Base-by-base conservation (phyloP, 257 asterid genomes). In the Forsythia viridissima region DNA sequence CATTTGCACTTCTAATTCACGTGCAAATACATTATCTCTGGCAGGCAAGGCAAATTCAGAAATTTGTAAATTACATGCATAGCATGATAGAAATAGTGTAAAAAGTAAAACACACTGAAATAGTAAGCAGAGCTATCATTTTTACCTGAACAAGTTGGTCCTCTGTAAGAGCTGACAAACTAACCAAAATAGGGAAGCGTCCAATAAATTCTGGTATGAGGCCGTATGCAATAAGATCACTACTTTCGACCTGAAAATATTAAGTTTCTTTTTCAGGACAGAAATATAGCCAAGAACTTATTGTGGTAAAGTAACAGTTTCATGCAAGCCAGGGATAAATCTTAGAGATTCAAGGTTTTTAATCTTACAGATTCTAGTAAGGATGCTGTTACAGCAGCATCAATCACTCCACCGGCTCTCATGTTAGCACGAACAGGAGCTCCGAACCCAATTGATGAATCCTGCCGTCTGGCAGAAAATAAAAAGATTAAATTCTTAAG, bases 191-290 rank as follows among this genome's bases (percentile, higher is more conserved):
- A 77, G 98, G 98, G 86, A 94, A 92, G 77, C 98, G 97, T 80
- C 98, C 97, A 81, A 92, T 87, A 85, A 91, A 94, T 79, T 94
- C 98, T 74, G 97, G 98, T 81, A 94, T 94, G 85, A 94, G 94
- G 65, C 98, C 98, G 51, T 94, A 92, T 8, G 94, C 90, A 75
- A 94, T 90, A 74, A 94, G 94, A 88, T 94, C 98, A 86, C 97
- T 92, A 78, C 98, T 94, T 81, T 94, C 98, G 71, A 88, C 97
- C 98, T 94, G 92, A 71, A 87, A 90, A 81, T 43, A 16, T 10
- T n/a, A 79, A 61, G 57, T 38, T 63, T 30, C 15, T 10, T 84
- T 74, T 63, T 78, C 80, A 81, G 85, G 76, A 70, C 73, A 83
- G 68, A 71, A 78, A 70, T 69, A 65, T 70, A 70, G 63, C 68